Evolutionary conservation across 192 early-diverging fungal species (phyloP).

Genomic region (Geranomyces variabilis): DNA sequence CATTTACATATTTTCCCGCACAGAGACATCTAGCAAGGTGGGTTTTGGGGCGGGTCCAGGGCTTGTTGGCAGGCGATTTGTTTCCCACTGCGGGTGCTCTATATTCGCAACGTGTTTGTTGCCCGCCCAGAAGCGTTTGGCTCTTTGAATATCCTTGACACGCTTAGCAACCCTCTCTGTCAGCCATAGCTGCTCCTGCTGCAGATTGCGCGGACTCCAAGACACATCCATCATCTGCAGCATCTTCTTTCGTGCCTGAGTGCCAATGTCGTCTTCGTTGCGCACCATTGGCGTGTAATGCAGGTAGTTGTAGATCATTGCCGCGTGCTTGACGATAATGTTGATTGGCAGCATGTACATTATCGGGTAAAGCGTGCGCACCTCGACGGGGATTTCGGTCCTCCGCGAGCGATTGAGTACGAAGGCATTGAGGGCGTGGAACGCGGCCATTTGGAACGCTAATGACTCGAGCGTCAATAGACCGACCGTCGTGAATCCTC

Average conservation of each 20-base stretch:
- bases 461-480: slow-evolving; percentile 3
- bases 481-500: background rate
- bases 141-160: background rate
- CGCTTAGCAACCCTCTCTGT: background rate
- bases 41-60: background rate
- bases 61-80: background rate
- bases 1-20: too few relatives aligned
- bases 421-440: slow-evolving; percentile 1
- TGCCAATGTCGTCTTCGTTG: background rate
- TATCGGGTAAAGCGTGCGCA: slow-evolving; percentile 9
- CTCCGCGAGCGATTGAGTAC: background rate
- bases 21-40: background rate
- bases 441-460: background rate
- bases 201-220: slow-evolving; percentile 1
- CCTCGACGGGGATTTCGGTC: slow-evolving; percentile 2
- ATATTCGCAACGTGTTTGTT: background rate
- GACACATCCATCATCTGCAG: slow-evolving; percentile 8
- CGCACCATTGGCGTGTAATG: slow-evolving; percentile 20
- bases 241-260: slow-evolving; percentile 7
- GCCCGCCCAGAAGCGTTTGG: background rate
- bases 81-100: background rate
- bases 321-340: slow-evolving; percentile 19
- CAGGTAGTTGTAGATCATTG: slow-evolving; percentile 22
- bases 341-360: slow-evolving; percentile 3
- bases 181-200: background rate